These are phyloP conservation scores for Vanrija humicola DNA, from an alignment of 1,284 basidiomycete species.

Conservation along the genomic window DNA sequence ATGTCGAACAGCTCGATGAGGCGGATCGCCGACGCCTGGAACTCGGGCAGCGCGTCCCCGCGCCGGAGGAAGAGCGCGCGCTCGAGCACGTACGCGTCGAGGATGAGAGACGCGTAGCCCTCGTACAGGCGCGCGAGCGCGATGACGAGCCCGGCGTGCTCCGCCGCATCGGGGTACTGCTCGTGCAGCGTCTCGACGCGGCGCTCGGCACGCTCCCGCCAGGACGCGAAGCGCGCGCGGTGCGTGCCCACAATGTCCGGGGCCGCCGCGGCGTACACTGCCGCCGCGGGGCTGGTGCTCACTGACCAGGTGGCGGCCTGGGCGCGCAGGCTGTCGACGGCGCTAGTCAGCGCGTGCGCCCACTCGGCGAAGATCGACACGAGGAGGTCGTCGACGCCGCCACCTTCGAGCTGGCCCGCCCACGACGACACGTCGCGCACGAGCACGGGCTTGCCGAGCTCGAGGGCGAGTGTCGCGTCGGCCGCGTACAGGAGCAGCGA, in stretches of 20 bases:
- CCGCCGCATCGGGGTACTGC: neutral
- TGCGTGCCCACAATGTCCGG: slow-evolving; percentile 17
- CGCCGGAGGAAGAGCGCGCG: slow-evolving; percentile 11
- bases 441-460: slow-evolving; percentile 9
- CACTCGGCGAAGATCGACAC: slow-evolving; percentile 31
- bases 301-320: slow-evolving; percentile 5
- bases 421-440: slow-evolving; percentile 26
- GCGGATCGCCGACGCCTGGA: slow-evolving; percentile 21
- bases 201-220: slow-evolving; percentile 18
- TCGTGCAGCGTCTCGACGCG: neutral
- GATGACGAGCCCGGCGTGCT: neutral
- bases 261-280: neutral
- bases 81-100: slow-evolving; percentile 28
- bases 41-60: slow-evolving; percentile 15
- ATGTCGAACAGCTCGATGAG: slow-evolving; percentile 27
- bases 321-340: slow-evolving; percentile 21
- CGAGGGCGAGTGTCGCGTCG: slow-evolving; percentile 1
- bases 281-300: slow-evolving; percentile 1
- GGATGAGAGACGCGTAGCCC: slow-evolving; percentile 26
- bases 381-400: slow-evolving; percentile 20
- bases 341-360: slow-evolving; percentile 25
- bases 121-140: slow-evolving; percentile 20
- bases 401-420: slow-evolving; percentile 5
- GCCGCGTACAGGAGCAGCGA: slow-evolving; percentile 9
- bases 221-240: slow-evolving; percentile 20